Base-by-base conservation (phyloP, 306 rosid genomes). In the Cicer arietinum region DNA sequence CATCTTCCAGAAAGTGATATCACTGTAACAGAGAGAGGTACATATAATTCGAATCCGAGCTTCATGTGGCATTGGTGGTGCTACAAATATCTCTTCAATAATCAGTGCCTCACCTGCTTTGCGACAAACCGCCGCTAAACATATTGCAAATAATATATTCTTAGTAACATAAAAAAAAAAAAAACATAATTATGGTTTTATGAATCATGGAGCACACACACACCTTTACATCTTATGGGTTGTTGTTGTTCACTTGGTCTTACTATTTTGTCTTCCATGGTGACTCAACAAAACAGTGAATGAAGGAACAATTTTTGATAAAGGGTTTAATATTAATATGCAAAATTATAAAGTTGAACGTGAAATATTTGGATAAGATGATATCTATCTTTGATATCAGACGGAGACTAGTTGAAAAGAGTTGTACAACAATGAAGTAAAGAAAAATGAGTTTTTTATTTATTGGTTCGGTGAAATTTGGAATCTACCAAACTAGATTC, bases 61-160 rank as follows among this genome's bases (percentile, higher is more conserved):
- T 80, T 91, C 98, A 51, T 22, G 85, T 39, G 91, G 67, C 97
- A 90, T 82, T 2, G 97, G 97, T 7, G 96, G 91, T 4, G 96
- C 96, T 61, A 94, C 97, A 1, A 82, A 52, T 14, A 94, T 74
- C 74, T 94, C 94, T 78, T 94, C 98, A 1, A 88, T 81, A 58
- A 53, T 83, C 8, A 91, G 68, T 1, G 98, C 86, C 63, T 88
- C 90, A 0, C 94, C 90, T 30, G 97, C 75, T 65, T 75, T 77
- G 10, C 91, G 91, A 79, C 85, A 51, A 14, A 94, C 78, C 63
- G 96, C 94, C 39, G 98, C 98, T 94, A 39, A 4, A 39, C 4
- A 65, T 25, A 51, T 35, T 30, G 35, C 58, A 71, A 18, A 10
- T 7, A 16, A 2, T 52, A 7, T 18, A 54, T 54, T 54, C 60